Conservation (phyloP, 169 alveolate genomes). For the Eimeria zaria region DNA sequence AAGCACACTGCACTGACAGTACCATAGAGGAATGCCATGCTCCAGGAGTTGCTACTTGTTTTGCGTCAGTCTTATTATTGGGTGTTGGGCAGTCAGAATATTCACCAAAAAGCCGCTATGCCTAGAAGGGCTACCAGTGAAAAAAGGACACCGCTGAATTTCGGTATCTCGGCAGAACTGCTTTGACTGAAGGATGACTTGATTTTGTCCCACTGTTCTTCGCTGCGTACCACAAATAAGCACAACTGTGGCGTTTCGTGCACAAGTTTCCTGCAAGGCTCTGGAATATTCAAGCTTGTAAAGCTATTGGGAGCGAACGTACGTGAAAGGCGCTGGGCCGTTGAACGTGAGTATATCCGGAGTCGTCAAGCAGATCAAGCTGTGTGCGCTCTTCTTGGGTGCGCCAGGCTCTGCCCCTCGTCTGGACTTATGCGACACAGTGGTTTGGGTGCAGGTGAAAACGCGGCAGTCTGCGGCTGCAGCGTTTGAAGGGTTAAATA, state of each 20-base stretch:
- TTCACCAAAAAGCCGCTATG: background rate
- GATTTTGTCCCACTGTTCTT: slow-evolving; percentile 9
- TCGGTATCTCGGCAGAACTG: background rate
- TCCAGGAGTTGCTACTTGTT: background rate
- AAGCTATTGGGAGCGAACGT: background rate
- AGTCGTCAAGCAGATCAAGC: slow-evolving; percentile 37
- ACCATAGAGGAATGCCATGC: background rate
- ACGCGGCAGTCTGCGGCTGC: slow-evolving; percentile 12
- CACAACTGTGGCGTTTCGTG: background rate
- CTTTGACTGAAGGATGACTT: background rate
- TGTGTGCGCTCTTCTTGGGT: background rate
- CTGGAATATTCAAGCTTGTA: background rate
- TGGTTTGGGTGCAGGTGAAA: background rate
- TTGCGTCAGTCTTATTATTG: background rate
- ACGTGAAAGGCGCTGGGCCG: slow-evolving; percentile 20
- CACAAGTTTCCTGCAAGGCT: background rate
- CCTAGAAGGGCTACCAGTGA: background rate
- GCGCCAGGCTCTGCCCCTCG: background rate
- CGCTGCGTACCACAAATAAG: background rate
- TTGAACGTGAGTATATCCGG: background rate
- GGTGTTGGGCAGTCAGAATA: background rate
- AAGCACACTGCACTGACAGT: background rate
- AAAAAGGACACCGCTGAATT: background rate
- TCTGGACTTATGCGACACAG: background rate
- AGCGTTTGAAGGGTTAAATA: background rate